phyloP scores from a whole-genome alignment of 495 filamentous ascomycete genomes.

The Penicillium lagena region DNA sequence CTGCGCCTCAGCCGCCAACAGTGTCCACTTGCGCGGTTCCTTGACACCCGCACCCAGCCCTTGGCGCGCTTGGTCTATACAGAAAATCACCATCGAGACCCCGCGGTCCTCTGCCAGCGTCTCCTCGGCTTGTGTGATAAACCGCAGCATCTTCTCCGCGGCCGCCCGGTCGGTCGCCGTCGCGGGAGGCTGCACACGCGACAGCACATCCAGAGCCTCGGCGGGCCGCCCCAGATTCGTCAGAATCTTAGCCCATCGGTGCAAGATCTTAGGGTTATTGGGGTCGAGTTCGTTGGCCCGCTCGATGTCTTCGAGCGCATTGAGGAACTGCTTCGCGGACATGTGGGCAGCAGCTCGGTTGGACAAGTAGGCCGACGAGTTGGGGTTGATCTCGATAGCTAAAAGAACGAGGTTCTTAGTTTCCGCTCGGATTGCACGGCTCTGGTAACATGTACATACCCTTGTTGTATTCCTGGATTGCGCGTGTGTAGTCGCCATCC shows the following conservation, averaged over 20 bases:
- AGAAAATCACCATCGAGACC: slow-evolving; percentile 87
- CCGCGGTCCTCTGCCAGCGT: slow-evolving; percentile 61
- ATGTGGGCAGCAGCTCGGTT: slow-evolving; percentile 95
- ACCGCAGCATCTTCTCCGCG: slow-evolving; percentile 75
- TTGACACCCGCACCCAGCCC: slow-evolving; percentile 64
- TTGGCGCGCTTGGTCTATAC: slow-evolving; percentile 81
- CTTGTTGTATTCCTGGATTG: slow-evolving; percentile 90
- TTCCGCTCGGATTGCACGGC: too few relatives aligned
- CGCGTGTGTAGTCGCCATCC: slow-evolving; percentile 74
- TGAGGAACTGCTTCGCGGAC: slow-evolving; percentile 65
- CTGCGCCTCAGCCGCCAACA: slow-evolving; percentile 91
- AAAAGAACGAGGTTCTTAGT: not conserved
- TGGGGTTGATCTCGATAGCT: slow-evolving; percentile 70
- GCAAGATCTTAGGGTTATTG: slow-evolving; percentile 74
- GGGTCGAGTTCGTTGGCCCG: slow-evolving; percentile 75
- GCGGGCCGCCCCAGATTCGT: slow-evolving; percentile 77
- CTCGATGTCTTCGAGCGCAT: slow-evolving; percentile 80
- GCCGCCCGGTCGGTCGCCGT: slow-evolving; percentile 75
- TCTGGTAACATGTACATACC: slow-evolving; percentile 43
- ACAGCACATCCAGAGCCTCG: slow-evolving; percentile 79
- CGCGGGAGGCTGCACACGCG: slow-evolving; percentile 54
- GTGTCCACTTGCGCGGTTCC: slow-evolving; percentile 84
- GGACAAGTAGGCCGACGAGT: slow-evolving; percentile 80
- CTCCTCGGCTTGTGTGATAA: slow-evolving; percentile 75
- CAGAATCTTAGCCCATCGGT: slow-evolving; percentile 83